phyloP scores from a whole-genome alignment of 495 filamentous ascomycete species.

The Letharia lupina region DNA sequence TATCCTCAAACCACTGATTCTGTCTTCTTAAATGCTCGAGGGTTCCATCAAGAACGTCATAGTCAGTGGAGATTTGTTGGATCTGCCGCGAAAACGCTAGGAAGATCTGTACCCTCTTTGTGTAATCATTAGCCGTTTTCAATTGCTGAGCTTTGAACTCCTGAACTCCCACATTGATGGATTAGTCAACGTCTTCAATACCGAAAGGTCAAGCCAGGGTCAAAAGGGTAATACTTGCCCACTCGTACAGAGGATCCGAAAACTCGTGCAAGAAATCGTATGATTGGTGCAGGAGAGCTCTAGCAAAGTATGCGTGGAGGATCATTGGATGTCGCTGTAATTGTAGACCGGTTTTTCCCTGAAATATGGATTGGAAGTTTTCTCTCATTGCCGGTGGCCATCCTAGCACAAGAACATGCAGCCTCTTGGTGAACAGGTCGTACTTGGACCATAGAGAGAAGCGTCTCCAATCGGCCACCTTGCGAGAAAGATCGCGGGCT shows the following conservation, averaged over 20 bases:
- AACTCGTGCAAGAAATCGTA: conserved; percentile 15
- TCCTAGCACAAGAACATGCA: conserved; percentile 15
- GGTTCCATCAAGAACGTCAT: conserved; percentile 13
- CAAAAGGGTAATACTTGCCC: conserved; percentile 2
- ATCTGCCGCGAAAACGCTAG: conserved; percentile 16
- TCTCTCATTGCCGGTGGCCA: conserved; percentile 10
- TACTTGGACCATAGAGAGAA: conserved; percentile 15
- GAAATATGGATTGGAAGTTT: conserved; percentile 9
- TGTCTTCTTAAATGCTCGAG: conserved; percentile 14
- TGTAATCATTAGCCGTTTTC: conserved; percentile 17
- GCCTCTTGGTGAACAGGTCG: conserved; percentile 9
- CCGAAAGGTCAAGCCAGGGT: background rate
- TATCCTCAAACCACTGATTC: conserved; percentile 13
- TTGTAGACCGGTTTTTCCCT: conserved; percentile 1
- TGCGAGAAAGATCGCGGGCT: conserved; percentile 16
- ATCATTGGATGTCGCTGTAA: conserved; percentile 17
- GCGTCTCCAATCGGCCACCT: conserved; percentile 6
- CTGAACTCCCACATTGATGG: conserved; percentile 6
- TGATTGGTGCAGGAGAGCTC: conserved; percentile 2
- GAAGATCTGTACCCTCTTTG: conserved; percentile 11
- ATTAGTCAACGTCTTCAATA: background rate
- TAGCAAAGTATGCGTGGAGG: conserved; percentile 13
- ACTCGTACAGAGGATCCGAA: conserved; percentile 12
- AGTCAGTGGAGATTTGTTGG: conserved; percentile 14
- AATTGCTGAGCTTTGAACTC: conserved; percentile 19